Percentiles rank a stretch among this genome's conserved stretches.
phyloP scores from a whole-genome alignment of 2,329 filamentous ascomycete genomes.

The Ceratocystis lukuohia region DNA sequence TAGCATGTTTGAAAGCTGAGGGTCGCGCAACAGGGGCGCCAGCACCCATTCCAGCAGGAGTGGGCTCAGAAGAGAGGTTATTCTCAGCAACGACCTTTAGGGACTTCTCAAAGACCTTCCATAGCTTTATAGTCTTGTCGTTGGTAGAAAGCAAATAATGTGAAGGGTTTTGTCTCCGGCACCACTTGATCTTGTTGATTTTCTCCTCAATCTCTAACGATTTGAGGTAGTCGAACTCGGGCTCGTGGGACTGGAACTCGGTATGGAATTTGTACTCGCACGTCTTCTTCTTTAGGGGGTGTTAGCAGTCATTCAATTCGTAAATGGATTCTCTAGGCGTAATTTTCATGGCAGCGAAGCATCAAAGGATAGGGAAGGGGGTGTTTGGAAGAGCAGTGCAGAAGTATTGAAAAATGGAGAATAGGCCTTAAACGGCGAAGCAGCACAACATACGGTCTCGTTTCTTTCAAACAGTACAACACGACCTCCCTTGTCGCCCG shows the following conservation, averaged over 20 bases:
- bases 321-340: background rate
- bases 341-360: too few relatives aligned
- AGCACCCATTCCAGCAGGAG: constrained; percentile 59
- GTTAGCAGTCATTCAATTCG: constrained; percentile 25
- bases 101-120: constrained; percentile 99
- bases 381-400: background rate
- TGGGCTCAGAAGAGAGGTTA: constrained; percentile 89
- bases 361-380: background rate
- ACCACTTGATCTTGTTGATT: constrained; percentile 99
- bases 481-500: constrained; percentile 77
- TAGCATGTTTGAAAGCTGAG: constrained; percentile 60
- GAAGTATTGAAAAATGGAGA: background rate
- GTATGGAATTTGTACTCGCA: constrained; percentile 99
- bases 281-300: constrained; percentile 72
- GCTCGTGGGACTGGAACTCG: constrained; percentile 98
- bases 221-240: constrained; percentile 98
- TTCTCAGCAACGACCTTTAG: constrained; percentile 98
- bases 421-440: constrained; percentile 7
- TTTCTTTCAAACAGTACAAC: constrained; percentile 86
- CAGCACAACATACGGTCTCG: constrained; percentile 59
- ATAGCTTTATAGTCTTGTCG: constrained; percentile 99
- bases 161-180: constrained; percentile 90
- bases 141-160: constrained; percentile 98
- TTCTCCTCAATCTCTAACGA: constrained; percentile 99
- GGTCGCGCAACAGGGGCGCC: constrained; percentile 59